A percentile compares a stretch with the other conserved stretches of the same genome.
phyloP scores from a whole-genome alignment of 768 basidiomycete species.

The Heimioporus sp. region DNA sequence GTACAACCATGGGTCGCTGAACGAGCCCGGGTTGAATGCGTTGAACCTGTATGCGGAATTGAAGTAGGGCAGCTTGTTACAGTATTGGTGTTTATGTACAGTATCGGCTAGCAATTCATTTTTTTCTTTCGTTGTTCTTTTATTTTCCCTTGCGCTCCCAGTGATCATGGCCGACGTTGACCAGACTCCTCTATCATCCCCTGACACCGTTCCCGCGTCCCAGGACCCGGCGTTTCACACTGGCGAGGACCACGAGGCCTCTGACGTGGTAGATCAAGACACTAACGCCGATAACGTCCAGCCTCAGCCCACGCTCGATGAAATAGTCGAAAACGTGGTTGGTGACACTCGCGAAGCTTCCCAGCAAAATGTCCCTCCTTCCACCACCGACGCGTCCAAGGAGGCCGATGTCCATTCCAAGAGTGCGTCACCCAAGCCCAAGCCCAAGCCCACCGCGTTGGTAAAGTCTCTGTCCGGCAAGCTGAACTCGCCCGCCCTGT shows the following conservation, averaged over 20 bases:
- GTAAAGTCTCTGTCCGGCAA: conserved; percentile 46
- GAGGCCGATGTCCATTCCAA: conserved; percentile 26
- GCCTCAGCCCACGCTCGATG: conserved; percentile 14
- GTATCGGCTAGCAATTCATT: conserved; percentile 8
- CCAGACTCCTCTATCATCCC: conserved; percentile 16
- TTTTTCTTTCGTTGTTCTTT: conserved; percentile 7
- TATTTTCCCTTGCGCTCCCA: conserved; percentile 13
- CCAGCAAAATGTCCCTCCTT: conserved; percentile 22
- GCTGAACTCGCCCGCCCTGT: conserved; percentile 48
- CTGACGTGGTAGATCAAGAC: conserved; percentile 32
- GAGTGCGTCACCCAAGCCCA: conserved; percentile 20
- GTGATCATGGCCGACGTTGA: conserved; percentile 40
- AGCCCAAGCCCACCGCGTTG: conserved; percentile 36
- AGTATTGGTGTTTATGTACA: conserved; percentile 20
- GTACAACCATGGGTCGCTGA: conserved; percentile 79
- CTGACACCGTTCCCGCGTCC: conserved; percentile 20
- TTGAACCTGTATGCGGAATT: conserved; percentile 63
- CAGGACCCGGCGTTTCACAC: conserved; percentile 21
- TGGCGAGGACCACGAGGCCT: conserved; percentile 40
- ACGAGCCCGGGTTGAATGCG: conserved; percentile 74
- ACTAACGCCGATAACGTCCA: conserved; percentile 14
- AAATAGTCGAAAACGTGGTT: conserved; percentile 11
- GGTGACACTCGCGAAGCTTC: conserved; percentile 20
- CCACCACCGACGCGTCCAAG: conserved; percentile 22
- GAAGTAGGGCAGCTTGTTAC: conserved; percentile 20